These are phyloP conservation scores for Recurvomyces mirabilis DNA, from an alignment of 495 filamentous ascomycete species.

Conservation along the genomic window DNA sequence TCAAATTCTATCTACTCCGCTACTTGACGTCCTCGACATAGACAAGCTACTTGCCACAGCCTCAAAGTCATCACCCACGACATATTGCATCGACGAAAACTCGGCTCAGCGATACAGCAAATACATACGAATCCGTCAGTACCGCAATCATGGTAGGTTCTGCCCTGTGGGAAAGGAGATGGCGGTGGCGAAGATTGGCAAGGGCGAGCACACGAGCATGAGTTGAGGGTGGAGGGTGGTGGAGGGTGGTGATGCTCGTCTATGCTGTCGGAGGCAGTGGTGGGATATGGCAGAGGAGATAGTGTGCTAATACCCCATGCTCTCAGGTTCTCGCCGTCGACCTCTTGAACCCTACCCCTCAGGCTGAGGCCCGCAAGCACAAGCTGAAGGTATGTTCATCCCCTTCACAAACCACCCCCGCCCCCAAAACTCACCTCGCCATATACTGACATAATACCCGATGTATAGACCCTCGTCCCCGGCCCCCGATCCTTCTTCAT, in stretches of 20 bases:
- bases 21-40: background rate
- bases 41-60: background rate
- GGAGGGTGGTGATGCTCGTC: no score
- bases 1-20: background rate
- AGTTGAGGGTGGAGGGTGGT: no score
- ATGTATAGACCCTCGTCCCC: conserved; percentile 71
- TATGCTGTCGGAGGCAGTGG: background rate
- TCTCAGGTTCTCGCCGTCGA: conserved; percentile 99
- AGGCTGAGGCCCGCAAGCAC: conserved; percentile 94
- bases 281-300: background rate
- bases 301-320: background rate
- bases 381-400: conserved; percentile 80
- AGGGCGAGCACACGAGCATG: no score
- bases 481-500: conserved; percentile 98
- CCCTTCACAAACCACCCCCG: background rate
- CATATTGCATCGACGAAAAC: conserved; percentile 1
- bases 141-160: conserved; percentile 20
- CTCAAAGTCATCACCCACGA: conserved; percentile 3
- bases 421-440: background rate
- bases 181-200: no score
- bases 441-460: background rate
- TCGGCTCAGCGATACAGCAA: background rate
- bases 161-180: background rate
- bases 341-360: conserved; percentile 95
- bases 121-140: background rate